These are phyloP conservation scores for Asterophora lycoperdoides DNA, from an alignment of 768 basidiomycete species.

Conservation along the genomic window DNA sequence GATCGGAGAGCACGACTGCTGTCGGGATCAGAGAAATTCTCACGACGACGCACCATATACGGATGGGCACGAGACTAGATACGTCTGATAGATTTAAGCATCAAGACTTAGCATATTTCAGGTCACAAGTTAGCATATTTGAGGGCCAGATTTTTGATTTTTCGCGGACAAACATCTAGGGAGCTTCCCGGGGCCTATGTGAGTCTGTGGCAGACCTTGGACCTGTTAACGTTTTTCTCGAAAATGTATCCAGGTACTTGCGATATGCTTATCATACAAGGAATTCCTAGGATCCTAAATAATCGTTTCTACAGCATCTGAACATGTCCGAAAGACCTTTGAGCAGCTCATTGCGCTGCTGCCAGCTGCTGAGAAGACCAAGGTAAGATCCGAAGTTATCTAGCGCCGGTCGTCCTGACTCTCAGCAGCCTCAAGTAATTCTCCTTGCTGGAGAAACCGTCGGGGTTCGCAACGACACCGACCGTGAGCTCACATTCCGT, in stretches of 20 bases:
- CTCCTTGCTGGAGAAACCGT: constrained; percentile 63
- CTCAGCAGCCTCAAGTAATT: constrained; percentile 59
- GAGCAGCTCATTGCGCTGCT: constrained; percentile 45
- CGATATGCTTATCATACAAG: not conserved
- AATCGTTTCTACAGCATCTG: constrained; percentile 2
- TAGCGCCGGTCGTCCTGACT: not conserved
- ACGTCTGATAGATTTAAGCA: no score
- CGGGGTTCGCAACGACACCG: constrained; percentile 75
- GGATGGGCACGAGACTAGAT: no score
- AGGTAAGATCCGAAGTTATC: constrained; percentile 34
- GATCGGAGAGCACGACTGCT: no score
- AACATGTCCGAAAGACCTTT: constrained; percentile 48
- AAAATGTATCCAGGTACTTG: constrained; percentile 10
- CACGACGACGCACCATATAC: no score
- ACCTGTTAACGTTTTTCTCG: constrained; percentile 1
- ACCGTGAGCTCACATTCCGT: constrained; percentile 68
- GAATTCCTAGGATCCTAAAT: no score
- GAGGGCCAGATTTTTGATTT: no score
- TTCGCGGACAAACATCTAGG: no score
- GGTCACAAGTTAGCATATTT: no score
- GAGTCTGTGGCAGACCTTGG: no score
- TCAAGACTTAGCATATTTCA: no score
- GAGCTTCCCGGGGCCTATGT: no score
- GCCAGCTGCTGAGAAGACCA: constrained; percentile 43
- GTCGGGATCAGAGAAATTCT: no score